A percentile compares a stretch with the other conserved stretches of the same genome.
These are phyloP conservation scores for Taxillus chinensis DNA, from an alignment of 164 flowering plant species.

Conservation along the genomic window DNA sequence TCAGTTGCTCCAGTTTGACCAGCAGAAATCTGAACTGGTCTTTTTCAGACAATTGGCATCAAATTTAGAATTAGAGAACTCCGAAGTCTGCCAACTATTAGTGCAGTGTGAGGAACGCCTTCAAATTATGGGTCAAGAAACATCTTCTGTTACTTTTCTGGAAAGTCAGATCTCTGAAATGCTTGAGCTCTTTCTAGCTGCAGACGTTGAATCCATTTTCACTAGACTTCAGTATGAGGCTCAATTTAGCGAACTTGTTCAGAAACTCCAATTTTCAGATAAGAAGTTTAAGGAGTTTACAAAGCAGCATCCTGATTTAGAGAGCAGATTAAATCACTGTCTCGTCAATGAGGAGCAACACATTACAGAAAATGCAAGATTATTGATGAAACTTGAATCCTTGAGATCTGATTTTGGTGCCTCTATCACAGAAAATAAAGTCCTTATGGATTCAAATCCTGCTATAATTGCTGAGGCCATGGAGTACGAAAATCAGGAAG, in stretches of 20 bases:
- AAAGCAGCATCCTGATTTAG: constrained; percentile 31
- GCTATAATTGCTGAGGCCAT: constrained; percentile 27
- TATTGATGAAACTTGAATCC: constrained; percentile 28
- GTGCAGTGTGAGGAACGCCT: constrained; percentile 20
- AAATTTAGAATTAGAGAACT: constrained; percentile 46
- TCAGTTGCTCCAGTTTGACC: constrained; percentile 26
- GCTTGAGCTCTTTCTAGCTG: constrained; percentile 33
- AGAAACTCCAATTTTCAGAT: constrained; percentile 26
- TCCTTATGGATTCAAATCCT: constrained; percentile 25
- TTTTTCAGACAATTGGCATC: constrained; percentile 32
- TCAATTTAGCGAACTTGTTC: constrained; percentile 29
- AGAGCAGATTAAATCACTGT: constrained; percentile 22
- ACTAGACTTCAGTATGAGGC: constrained; percentile 32
- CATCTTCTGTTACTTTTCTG: constrained; percentile 24
- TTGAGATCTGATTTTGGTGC: constrained; percentile 47
- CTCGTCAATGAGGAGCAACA: constrained; percentile 34
- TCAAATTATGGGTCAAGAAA: constrained; percentile 24
- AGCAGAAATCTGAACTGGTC: constrained; percentile 35
- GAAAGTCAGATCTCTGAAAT: constrained; percentile 36
- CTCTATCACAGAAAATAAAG: constrained; percentile 18
- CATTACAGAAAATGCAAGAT: constrained; percentile 37
- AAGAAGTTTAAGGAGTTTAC: constrained; percentile 28
- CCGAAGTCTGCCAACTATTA: constrained; percentile 21
- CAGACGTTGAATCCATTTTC: constrained; percentile 45
- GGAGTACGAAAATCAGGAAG: constrained; percentile 23